A percentile compares a stretch with the other conserved stretches of the same genome.
These are phyloP conservation scores for Epichloe coenophiala DNA, from an alignment of 2,329 filamentous ascomycete genomes.

Conservation along the genomic window DNA sequence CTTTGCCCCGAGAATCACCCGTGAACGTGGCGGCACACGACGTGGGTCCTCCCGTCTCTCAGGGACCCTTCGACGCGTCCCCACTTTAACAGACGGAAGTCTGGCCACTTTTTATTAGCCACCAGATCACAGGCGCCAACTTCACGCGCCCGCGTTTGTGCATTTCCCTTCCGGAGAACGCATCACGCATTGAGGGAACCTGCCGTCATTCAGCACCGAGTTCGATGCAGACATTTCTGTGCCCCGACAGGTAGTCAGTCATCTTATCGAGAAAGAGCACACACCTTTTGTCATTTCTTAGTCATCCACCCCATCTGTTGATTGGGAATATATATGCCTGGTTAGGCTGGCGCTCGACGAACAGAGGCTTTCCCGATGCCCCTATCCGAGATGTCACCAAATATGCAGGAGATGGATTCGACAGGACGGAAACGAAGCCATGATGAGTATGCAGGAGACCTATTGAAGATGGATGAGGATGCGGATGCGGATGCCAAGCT, in stretches of 20 bases:
- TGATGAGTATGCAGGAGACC: conserved; percentile 27
- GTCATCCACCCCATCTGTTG: too few relatives aligned
- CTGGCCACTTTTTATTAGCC: too few relatives aligned
- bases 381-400: conserved; percentile 32
- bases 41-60: neutral
- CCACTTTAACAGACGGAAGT: neutral
- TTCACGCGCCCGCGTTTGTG: conserved; percentile 1
- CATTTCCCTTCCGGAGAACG: neutral
- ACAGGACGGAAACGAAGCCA: conserved; percentile 32
- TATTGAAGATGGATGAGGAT: conserved; percentile 12
- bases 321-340: neutral
- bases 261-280: neutral
- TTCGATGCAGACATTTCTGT: neutral
- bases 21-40: neutral
- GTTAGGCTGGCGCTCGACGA: neutral
- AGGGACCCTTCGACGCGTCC: conserved; percentile 4
- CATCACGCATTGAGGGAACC: neutral
- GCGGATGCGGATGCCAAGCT: conserved; percentile 11
- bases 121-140: conserved; percentile 1
- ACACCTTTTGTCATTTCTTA: neutral
- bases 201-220: neutral
- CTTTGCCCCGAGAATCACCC: neutral
- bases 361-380: conserved; percentile 25
- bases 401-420: conserved; percentile 31
- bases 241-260: neutral